phyloP scores from a whole-genome alignment of 140 eudicot genomes.

The Oenanthe javanica region DNA sequence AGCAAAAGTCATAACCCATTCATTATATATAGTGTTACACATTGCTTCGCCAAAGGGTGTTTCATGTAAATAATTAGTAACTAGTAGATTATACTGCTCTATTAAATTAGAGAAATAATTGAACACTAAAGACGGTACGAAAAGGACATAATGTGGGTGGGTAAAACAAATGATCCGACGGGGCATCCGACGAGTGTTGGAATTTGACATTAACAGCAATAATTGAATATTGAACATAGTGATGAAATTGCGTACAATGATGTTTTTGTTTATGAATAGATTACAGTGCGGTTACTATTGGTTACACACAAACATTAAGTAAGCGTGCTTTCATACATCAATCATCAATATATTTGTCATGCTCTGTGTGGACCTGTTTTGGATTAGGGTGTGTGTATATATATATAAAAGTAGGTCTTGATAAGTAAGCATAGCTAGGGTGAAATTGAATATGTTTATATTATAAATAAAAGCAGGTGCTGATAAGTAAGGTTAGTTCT shows the following conservation, averaged over 20 bases:
- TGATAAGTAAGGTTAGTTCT: background rate
- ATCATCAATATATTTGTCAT: no score
- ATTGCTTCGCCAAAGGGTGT: constrained; percentile 10
- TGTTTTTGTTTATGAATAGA: background rate
- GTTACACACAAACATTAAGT: background rate
- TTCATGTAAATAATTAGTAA: constrained; percentile 3
- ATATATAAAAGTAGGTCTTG: background rate
- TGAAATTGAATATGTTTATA: background rate
- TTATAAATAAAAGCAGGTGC: background rate
- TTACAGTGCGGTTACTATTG: background rate
- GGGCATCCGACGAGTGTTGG: constrained; percentile 2
- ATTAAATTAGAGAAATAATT: background rate
- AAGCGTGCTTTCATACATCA: no score
- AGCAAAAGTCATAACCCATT: constrained; percentile 17
- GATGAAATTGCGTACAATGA: background rate
- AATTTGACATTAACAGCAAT: constrained; percentile 14
- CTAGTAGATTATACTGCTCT: no score
- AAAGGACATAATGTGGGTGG: constrained; percentile 22
- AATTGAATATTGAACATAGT: background rate
- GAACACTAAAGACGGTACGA: background rate
- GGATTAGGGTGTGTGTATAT: background rate
- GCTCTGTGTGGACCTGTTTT: background rate
- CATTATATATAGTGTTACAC: constrained; percentile 25
- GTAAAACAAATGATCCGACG: constrained; percentile 17
- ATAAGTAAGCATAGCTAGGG: background rate